Evolutionary conservation across 2,329 filamentous ascomycete genomes (phyloP).

Genomic region (Fusarium mexicanum): DNA sequence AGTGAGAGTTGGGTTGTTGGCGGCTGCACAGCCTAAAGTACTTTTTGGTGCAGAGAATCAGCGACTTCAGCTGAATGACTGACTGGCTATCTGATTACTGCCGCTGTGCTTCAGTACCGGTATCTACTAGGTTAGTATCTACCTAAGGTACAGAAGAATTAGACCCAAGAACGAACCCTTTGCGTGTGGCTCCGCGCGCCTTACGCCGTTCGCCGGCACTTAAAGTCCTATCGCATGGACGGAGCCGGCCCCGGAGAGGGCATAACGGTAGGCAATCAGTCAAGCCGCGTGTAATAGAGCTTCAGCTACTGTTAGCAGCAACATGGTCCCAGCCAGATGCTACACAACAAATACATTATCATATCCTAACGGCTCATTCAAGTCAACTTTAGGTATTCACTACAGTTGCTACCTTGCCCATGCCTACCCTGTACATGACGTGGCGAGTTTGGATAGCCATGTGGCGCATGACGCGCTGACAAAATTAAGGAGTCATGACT

Average conservation of each 20-base stretch:
- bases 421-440: background rate
- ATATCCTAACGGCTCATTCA: background rate
- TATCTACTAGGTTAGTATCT: background rate
- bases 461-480: slow-evolving; percentile 2
- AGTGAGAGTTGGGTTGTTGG: background rate
- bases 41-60: slow-evolving; percentile 9
- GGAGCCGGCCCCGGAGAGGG: slow-evolving; percentile 6
- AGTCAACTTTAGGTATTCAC: background rate
- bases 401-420: background rate
- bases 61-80: background rate
- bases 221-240: slow-evolving; percentile 2
- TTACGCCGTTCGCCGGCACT: slow-evolving; percentile 20
- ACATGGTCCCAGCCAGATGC: background rate
- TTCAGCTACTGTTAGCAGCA: background rate
- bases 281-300: background rate
- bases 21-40: slow-evolving; percentile 12
- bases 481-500: slow-evolving; percentile 18
- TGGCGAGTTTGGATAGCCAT: slow-evolving; percentile 5
- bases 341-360: background rate
- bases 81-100: background rate
- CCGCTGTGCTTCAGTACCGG: background rate
- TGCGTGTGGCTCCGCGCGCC: slow-evolving; percentile 19
- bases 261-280: background rate
- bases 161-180: background rate
- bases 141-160: background rate